Percentiles rank a stretch among this genome's conserved stretches.
phyloP scores from a whole-genome alignment of 352 stramenopile species.

The Globisporangium cederbergense region DNA sequence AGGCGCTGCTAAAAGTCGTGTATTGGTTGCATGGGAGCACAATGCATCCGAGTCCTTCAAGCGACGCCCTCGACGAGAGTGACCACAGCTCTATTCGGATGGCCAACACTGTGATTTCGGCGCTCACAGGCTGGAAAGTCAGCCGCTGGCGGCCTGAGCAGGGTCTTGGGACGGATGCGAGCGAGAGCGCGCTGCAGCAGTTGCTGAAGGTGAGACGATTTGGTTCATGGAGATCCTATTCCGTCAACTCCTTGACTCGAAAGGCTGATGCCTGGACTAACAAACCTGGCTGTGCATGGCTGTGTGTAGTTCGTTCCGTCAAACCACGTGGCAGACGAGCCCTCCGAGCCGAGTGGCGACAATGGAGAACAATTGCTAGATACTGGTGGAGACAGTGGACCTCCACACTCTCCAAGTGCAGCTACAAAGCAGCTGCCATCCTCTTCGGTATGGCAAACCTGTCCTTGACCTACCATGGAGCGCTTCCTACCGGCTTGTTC shows the following conservation, averaged over 20 bases:
- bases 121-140: slow-evolving; percentile 62
- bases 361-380: not conserved
- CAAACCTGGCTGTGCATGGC: not conserved
- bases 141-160: slow-evolving; percentile 27
- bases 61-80: not conserved
- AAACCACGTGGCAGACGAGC: not conserved
- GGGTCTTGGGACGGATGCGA: slow-evolving; percentile 7
- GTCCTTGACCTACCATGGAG: no score
- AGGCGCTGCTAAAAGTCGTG: slow-evolving; percentile 70
- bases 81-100: slow-evolving; percentile 20
- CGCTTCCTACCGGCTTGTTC: no score
- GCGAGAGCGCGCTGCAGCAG: slow-evolving; percentile 36
- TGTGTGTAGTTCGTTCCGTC: slow-evolving; percentile 14
- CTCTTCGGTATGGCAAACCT: not conserved
- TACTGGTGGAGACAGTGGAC: not conserved
- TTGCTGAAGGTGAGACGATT: slow-evolving; percentile 26
- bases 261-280: no score
- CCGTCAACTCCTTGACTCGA: no score
- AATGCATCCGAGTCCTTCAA: no score
- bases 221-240: no score
- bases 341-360: slow-evolving; percentile 1
- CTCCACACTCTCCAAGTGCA: not conserved
- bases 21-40: slow-evolving; percentile 33
- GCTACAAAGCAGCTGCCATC: not conserved
- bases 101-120: slow-evolving; percentile 28